These are phyloP conservation scores for Candida suzukii DNA, from an alignment of 805 yeast species.

Conservation along the genomic window DNA sequence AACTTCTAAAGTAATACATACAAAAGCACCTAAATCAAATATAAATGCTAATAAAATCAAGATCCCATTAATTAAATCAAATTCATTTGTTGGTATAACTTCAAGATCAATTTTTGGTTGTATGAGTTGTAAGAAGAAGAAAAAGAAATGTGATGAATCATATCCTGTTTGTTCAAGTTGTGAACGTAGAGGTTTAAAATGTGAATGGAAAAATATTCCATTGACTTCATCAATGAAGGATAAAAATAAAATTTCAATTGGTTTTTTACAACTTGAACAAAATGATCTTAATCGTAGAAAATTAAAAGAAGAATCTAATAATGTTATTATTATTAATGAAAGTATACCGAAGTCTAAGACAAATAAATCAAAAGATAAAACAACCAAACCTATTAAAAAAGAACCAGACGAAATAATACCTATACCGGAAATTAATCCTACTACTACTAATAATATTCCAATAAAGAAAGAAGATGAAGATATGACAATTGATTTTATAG, in stretches of 20 bases:
- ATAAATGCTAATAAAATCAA: not conserved
- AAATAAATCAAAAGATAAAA: no score
- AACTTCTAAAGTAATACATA: not conserved
- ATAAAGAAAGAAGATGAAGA: no score
- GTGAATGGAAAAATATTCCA: constrained; percentile 16
- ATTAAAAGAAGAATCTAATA: not conserved
- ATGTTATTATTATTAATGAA: not conserved
- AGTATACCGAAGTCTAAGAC: not conserved
- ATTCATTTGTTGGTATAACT: constrained; percentile 25
- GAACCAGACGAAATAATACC: no score
- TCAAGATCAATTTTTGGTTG: constrained; percentile 33
- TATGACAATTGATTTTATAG: no score
- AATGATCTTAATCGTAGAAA: not conserved
- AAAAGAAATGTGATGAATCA: constrained; percentile 43
- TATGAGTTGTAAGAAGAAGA: constrained; percentile 32
- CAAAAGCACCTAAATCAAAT: not conserved
- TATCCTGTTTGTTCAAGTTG: constrained; percentile 42
- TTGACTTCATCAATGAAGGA: not conserved
- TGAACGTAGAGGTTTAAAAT: constrained; percentile 19
- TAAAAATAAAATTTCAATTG: not conserved
- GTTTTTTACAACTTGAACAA: not conserved
- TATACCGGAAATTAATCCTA: no score
- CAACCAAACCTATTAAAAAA: no score
- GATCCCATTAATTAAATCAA: constrained; percentile 11
- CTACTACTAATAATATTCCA: no score